These are phyloP conservation scores for Ophidiomyces ophidiicola DNA, from an alignment of 2,329 filamentous ascomycete species.

Conservation along the genomic window DNA sequence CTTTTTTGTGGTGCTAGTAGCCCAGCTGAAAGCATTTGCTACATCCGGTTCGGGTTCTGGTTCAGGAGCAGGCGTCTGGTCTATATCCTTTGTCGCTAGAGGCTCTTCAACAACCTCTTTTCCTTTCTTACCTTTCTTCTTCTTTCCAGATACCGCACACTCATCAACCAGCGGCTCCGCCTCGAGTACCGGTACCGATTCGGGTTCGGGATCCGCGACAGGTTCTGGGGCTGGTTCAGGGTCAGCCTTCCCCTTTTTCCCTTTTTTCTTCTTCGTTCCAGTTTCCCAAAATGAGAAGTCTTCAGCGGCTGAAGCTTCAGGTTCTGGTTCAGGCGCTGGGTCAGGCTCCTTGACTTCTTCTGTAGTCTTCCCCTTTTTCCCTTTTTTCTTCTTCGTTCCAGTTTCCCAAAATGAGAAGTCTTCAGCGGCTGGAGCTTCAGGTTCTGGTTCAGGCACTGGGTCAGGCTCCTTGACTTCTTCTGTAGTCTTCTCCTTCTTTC, in stretches of 20 bases:
- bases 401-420: too few species aligned
- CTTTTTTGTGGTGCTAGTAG: conserved; percentile 7
- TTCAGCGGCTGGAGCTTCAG: too few species aligned
- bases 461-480: conserved; percentile 17
- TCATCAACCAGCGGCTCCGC: conserved; percentile 12
- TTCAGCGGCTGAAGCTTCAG: too few species aligned
- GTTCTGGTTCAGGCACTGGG: conserved; percentile 24
- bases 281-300: too few species aligned
- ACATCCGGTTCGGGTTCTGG: conserved; percentile 1
- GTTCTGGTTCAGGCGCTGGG: conserved; percentile 24
- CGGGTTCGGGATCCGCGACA: conserved; percentile 20
- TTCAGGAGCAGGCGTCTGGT: conserved; percentile 1
- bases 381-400: conserved; percentile 24
- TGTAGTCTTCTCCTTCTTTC: conserved; percentile 25
- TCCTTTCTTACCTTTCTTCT: conserved; percentile 41
- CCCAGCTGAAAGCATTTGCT: neutral
- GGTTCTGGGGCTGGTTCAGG: conserved; percentile 15
- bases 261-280: conserved; percentile 24
- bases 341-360: conserved; percentile 17
- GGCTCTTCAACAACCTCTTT: conserved; percentile 32
- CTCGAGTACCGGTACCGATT: conserved; percentile 15
- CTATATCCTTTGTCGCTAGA: conserved; percentile 17
- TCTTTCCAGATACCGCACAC: conserved; percentile 22
- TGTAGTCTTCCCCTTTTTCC: conserved; percentile 25
- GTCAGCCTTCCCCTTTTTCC: conserved; percentile 25